Percentiles rank a stretch among this genome's conserved stretches.
These are phyloP conservation scores for Platismatia glauca DNA, from an alignment of 495 filamentous ascomycete genomes.

Conservation along the genomic window DNA sequence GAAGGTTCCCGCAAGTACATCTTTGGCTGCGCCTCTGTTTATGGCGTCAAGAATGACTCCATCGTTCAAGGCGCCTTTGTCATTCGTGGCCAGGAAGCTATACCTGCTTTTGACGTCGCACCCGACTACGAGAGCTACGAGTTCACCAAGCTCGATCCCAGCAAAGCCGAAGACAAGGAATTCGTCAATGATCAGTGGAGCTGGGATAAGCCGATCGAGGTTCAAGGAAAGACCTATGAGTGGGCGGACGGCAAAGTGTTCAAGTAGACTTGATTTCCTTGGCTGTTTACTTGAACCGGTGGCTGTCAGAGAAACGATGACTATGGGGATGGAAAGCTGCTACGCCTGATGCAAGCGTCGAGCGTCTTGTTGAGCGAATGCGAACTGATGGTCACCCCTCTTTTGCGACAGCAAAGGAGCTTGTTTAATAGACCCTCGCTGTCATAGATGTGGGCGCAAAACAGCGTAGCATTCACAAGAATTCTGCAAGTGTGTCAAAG, in stretches of 20 bases:
- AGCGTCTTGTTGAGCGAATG: not conserved
- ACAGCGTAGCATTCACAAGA: not conserved
- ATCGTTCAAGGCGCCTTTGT: slow-evolving; percentile 86
- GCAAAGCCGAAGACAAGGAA: slow-evolving; percentile 70
- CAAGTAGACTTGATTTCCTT: slow-evolving; percentile 58
- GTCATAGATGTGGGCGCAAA: not conserved
- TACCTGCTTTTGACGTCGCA: slow-evolving; percentile 87
- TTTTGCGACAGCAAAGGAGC: not conserved
- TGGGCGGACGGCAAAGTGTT: slow-evolving; percentile 92
- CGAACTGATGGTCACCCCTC: not conserved
- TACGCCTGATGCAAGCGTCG: not conserved
- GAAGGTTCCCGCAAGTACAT: slow-evolving; percentile 98
- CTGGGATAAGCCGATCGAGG: slow-evolving; percentile 70
- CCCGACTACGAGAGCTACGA: slow-evolving; percentile 95
- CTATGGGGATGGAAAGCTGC: not conserved
- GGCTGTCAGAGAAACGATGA: not conserved
- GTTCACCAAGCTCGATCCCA: slow-evolving; percentile 89
- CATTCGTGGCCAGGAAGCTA: slow-evolving; percentile 79
- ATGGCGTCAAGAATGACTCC: slow-evolving; percentile 76
- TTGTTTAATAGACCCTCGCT: not conserved
- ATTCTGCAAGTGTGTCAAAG: not conserved
- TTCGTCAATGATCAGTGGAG: slow-evolving; percentile 83
- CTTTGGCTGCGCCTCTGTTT: slow-evolving; percentile 88
- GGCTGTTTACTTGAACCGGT: slow-evolving; percentile 1
- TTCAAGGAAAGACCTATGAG: slow-evolving; percentile 71